Conservation (phyloP, 345 rosid genomes). For the Crucihimalaya himalaica region DNA sequence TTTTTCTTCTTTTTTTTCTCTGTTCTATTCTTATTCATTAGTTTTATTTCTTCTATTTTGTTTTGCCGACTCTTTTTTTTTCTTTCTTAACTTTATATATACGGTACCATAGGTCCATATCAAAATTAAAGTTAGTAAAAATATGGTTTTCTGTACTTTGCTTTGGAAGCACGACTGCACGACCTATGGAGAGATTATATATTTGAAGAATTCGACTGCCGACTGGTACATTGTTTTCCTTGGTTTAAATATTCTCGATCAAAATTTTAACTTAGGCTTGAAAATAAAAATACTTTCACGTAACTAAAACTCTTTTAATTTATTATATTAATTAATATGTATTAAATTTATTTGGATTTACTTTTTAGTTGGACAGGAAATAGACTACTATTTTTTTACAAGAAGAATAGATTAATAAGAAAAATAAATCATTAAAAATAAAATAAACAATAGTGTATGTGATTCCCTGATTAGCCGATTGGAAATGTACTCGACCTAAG, state of each 20-base stretch:
- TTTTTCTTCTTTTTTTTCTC: no score
- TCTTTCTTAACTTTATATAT: no score
- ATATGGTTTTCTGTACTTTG: not conserved
- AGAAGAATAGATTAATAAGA: not conserved
- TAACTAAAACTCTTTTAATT: no score
- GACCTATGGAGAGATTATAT: not conserved
- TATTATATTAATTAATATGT: no score
- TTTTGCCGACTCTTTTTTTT: not conserved
- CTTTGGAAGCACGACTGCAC: not conserved
- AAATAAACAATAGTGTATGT: no score
- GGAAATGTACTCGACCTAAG: no score
- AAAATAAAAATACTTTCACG: not conserved
- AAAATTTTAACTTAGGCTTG: not conserved
- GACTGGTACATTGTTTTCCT: not conserved
- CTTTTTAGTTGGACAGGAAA: not conserved
- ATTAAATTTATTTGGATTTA: no score
- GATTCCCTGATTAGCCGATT: no score
- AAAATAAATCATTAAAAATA: no score
- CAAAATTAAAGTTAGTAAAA: not conserved
- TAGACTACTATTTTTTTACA: no score
- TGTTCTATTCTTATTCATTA: no score
- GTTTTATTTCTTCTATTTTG: no score
- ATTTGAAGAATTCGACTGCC: not conserved
- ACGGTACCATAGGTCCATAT: not conserved
- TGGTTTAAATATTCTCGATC: not conserved